These are phyloP conservation scores for Colletotrichum musicola DNA, from an alignment of 2,329 filamentous ascomycete genomes.

Conservation along the genomic window DNA sequence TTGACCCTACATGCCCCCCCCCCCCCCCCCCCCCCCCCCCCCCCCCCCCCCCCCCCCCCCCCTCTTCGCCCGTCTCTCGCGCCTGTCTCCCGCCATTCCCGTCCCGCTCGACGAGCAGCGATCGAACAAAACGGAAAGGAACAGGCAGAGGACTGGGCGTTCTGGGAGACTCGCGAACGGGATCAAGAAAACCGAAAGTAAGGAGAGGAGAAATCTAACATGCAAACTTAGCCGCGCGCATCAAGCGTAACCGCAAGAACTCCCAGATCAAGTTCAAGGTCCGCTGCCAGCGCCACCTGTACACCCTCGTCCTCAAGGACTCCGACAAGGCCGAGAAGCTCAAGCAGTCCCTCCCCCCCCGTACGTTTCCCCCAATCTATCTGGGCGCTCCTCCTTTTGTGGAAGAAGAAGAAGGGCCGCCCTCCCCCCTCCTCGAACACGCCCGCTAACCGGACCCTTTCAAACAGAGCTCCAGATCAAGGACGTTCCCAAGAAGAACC, in stretches of 20 bases:
- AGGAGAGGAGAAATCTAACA: conserved; percentile 45
- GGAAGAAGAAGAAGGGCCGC: neutral
- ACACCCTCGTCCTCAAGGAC: conserved; percentile 99
- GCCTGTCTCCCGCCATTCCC: too few species aligned
- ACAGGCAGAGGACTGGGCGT: neutral
- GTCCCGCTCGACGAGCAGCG: neutral
- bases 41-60: neutral
- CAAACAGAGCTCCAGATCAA: conserved; percentile 63
- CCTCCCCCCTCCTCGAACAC: neutral
- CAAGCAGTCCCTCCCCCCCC: conserved; percentile 97
- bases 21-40: neutral
- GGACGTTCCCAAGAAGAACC: conserved; percentile 69
- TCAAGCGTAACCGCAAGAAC: conserved; percentile 94
- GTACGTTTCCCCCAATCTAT: conserved; percentile 67
- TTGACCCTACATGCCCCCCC: neutral
- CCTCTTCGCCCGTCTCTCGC: too few species aligned
- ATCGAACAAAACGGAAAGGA: neutral
- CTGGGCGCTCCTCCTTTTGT: neutral
- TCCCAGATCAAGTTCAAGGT: conserved; percentile 99
- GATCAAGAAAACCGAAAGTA: neutral
- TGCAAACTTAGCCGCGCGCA: conserved; percentile 76
- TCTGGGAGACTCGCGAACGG: conserved; percentile 10
- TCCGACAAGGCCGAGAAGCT: conserved; percentile 99
- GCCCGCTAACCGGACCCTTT: conserved; percentile 14
- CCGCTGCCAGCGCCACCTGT: conserved; percentile 95